Percentiles rank a stretch among this genome's conserved stretches.
These are phyloP conservation scores for Phytophthora boehmeriae DNA, from an alignment of 352 stramenopile species.

Conservation along the genomic window DNA sequence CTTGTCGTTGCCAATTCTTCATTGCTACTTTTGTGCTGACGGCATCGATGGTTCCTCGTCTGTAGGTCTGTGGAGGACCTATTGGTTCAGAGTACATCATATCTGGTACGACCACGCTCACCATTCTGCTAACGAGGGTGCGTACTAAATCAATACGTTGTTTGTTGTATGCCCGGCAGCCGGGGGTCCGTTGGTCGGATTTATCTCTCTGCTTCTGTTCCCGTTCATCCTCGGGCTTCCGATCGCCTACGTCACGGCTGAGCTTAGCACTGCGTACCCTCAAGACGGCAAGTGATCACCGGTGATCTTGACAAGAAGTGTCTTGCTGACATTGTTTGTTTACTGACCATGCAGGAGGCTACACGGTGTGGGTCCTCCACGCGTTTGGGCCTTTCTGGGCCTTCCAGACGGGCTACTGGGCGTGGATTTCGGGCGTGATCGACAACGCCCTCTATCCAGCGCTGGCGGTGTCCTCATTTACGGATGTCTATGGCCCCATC, in stretches of 20 bases:
- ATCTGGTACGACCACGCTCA: constrained; percentile 29
- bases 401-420: constrained; percentile 82
- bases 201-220: constrained; percentile 89
- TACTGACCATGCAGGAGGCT: constrained; percentile 48
- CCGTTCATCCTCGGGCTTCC: constrained; percentile 91
- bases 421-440: constrained; percentile 90
- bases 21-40: constrained; percentile 18
- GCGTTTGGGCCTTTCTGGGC: constrained; percentile 90
- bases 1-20: no score
- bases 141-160: neutral
- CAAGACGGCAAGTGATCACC: constrained; percentile 50
- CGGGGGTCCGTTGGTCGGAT: constrained; percentile 67
- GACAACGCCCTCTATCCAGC: constrained; percentile 95
- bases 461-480: constrained; percentile 56
- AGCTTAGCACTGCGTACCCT: constrained; percentile 91
- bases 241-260: constrained; percentile 92
- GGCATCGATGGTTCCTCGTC: constrained; percentile 45
- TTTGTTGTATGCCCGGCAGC: constrained; percentile 14
- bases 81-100: constrained; percentile 53
- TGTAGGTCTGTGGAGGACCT: constrained; percentile 47
- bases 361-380: constrained; percentile 91
- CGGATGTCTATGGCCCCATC: constrained; percentile 42
- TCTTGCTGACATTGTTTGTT: neutral
- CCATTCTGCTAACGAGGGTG: neutral
- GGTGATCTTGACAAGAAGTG: neutral